Evolutionary conservation across 1,284 basidiomycete species (phyloP), one percentile per base, ranked within the genome.

Genomic region (Malassezia brasiliensis): DNA sequence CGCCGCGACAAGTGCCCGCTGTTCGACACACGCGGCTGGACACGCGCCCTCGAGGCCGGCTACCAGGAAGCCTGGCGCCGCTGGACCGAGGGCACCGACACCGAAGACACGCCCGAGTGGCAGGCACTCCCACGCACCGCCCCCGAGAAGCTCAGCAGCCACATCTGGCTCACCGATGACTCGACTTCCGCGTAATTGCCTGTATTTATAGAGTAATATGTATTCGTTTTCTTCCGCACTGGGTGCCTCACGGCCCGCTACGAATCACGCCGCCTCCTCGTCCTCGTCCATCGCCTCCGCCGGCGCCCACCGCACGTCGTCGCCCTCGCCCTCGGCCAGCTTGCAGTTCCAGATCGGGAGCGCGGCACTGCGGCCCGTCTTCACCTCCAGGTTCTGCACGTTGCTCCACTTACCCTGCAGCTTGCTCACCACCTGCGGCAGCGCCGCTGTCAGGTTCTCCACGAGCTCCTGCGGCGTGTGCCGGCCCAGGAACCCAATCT

Each of bases 401-500:
- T 96, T 96, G 53, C 86, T 84, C 91, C 91, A 96, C 20, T 83
- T 85, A 46, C 84, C 87, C 62, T 74, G 75, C 38, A 96, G 81
- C 49, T 81, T 79, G 42, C 70, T 66, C 35, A 85, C 81, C 55
- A 93, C 78, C n/a, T 81, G 81, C 2, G 93, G 90, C 1, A 96
- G 77, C 1, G 87, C 86, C 8, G 80, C 80, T 65, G 84, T 78
- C 22, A 96, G 77, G 77, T 98, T 96, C 11, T 82, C 83, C 35
- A 87, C 75, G 8, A 90, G 80, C 68, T 96, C 83, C 3, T 81
- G 76, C 1, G 85, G 79, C 6, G 81, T 81, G 61, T 91, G 87
- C 4, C 83, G 82, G 38, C 68, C 56, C 3, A 88, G 75, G 3
- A 82, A 83, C 37, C 85, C 87, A 53, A 96, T 80, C 79, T 91